These are phyloP conservation scores for Mrakia blollopis DNA, from an alignment of 768 basidiomycete genomes.

Conservation along the genomic window DNA sequence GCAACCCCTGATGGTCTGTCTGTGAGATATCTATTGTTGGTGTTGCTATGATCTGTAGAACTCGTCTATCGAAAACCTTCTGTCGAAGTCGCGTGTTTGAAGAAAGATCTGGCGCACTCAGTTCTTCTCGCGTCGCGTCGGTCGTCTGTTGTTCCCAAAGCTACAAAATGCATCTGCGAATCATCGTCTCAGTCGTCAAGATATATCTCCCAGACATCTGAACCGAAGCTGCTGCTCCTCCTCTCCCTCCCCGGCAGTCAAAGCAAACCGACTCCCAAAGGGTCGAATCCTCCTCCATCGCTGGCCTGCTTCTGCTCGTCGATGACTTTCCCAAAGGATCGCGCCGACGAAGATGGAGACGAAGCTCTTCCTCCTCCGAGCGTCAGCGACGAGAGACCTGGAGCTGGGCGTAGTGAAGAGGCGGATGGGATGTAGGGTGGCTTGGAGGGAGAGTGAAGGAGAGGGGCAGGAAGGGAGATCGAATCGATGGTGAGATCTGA, in stretches of 20 bases:
- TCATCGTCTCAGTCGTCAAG: not conserved
- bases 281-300: constrained; percentile 1
- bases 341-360: not conserved
- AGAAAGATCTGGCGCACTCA: too few relatives aligned
- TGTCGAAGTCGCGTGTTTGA: too few relatives aligned
- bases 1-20: too few relatives aligned
- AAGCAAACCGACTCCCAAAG: constrained; percentile 1
- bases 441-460: not conserved
- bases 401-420: not conserved
- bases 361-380: not conserved
- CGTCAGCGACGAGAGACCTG: not conserved
- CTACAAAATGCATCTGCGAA: too few relatives aligned
- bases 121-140: too few relatives aligned
- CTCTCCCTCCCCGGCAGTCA: not conserved
- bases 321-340: not conserved
- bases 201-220: not conserved
- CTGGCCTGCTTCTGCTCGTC: not conserved
- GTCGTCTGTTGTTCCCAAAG: too few relatives aligned
- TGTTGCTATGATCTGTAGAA: too few relatives aligned
- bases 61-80: too few relatives aligned
- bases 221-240: not conserved
- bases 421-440: not conserved
- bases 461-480: not conserved
- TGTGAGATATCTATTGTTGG: too few relatives aligned
- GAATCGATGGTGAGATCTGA: constrained; percentile 7